Evolutionary conservation across 768 basidiomycete species (phyloP).

Genomic region (Suillus subaureus): DNA sequence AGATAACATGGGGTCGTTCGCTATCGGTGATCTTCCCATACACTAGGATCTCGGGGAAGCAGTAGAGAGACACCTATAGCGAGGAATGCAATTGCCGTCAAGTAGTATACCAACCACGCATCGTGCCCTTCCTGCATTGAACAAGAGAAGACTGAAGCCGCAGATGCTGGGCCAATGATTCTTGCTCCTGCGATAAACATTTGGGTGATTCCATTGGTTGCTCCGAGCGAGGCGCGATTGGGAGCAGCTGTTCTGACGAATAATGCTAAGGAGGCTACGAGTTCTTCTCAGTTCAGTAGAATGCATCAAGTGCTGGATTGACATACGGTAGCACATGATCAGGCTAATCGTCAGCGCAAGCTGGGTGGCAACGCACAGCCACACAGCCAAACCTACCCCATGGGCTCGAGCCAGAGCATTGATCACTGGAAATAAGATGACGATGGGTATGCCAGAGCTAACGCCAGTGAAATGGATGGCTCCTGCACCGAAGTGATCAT

Average conservation of each 20-base stretch:
- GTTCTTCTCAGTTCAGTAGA: neutral
- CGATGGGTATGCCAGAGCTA: neutral
- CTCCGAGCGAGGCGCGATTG: neutral
- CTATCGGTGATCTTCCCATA: neutral
- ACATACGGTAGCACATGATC: neutral
- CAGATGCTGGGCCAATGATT: neutral
- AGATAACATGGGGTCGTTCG: neutral
- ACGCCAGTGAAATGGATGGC: neutral
- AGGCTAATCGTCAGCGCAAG: slow-evolving; percentile 26
- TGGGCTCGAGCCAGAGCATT: neutral
- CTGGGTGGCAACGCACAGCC: slow-evolving; percentile 52
- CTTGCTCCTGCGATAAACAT: neutral
- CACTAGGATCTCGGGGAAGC: neutral
- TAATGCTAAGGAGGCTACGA: neutral
- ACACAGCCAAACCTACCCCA: slow-evolving; percentile 35
- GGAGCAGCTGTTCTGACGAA: neutral
- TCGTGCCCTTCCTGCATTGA: neutral
- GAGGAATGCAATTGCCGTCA: neutral
- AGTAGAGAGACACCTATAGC: neutral
- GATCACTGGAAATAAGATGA: neutral
- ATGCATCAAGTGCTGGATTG: neutral
- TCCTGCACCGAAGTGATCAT: slow-evolving; percentile 54
- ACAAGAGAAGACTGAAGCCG: neutral
- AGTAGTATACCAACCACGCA: neutral
- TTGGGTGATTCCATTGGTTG: neutral